Evolutionary conservation across 2,329 filamentous ascomycete genomes (phyloP).

Genomic region (Passalora sequoiae): DNA sequence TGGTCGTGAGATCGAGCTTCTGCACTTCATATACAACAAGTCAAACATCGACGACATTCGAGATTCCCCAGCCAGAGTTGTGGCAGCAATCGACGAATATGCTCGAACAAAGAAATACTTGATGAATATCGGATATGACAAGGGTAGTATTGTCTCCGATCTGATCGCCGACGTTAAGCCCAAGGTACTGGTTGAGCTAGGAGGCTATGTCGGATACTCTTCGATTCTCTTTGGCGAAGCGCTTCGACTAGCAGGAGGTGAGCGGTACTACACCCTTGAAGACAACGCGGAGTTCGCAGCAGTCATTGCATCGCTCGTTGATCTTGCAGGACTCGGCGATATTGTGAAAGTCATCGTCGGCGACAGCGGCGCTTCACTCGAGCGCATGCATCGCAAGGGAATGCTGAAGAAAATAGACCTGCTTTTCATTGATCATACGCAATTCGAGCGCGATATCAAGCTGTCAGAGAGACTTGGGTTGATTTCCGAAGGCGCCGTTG

Average conservation of each 20-base stretch:
- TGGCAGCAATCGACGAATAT: conserved; percentile 32
- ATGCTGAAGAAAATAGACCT: conserved; percentile 58
- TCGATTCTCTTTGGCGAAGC: conserved; percentile 67
- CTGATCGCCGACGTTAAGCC: conserved; percentile 27
- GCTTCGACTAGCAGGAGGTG: conserved; percentile 57
- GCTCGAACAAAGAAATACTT: conserved; percentile 27
- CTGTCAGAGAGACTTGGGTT: conserved; percentile 66
- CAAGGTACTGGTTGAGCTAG: conserved; percentile 53
- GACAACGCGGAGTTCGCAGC: conserved; percentile 67
- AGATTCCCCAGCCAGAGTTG: conserved; percentile 2
- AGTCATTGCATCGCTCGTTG: conserved; percentile 60
- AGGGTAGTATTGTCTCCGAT: conserved; percentile 26
- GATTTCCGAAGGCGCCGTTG: conserved; percentile 55
- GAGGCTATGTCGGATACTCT: conserved; percentile 77
- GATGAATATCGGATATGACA: conserved; percentile 33
- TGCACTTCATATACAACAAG: conserved; percentile 62
- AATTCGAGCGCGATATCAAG: conserved; percentile 68
- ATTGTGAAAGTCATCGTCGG: conserved; percentile 66
- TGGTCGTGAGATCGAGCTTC: conserved; percentile 65
- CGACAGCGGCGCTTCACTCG: conserved; percentile 60
- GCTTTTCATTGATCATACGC: conserved; percentile 72
- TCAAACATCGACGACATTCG: conserved; percentile 52
- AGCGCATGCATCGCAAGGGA: conserved; percentile 52
- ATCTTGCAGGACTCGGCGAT: conserved; percentile 66
- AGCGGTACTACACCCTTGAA: conserved; percentile 65